Base-by-base conservation (phyloP, 1,284 basidiomycete genomes). In the Mycena sp. region DNA sequence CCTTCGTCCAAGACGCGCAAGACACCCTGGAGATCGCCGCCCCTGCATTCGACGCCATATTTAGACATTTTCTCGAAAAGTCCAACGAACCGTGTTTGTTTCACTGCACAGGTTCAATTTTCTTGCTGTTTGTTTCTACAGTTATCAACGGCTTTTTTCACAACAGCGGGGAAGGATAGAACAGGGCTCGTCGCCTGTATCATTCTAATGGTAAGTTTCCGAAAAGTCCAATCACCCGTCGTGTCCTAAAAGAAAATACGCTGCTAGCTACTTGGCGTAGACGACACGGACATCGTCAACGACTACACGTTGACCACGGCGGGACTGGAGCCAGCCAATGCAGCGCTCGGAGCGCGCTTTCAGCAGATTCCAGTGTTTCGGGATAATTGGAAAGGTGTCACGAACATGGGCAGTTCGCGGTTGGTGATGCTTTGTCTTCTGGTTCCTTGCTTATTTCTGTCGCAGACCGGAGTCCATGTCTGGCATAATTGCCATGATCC, bases 101-200 rank as follows among this genome's bases (percentile, higher is more conserved):
- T 10, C 80, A 83, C 65, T 83, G 81, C 65, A 82, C 81, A 26
- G 79, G 81, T 80, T 44, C 41, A 51, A 57, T 51, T 9, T 21
- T 16, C 23, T 7, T 16, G 17, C 21, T 26, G n/a, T 56, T 5
- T 28, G 25, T n/a, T 21, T 21, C 38, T 11, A 16, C 17, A 29
- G 21, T 3, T 7, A 6, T 10, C 5, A 6, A n/a, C 46, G 30
- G 12, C 60, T 43, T 23, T 38, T 37, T 60, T 64, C 28, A 32
- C 37, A 25, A 35, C 61, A 83, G 81, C 76, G 25, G 82, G 82
- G 6, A 83, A 83, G 65, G 82, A 83, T 63, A 68, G 81, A 41
- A 80, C 82, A 0, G 82, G 80, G 2, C 58, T 82, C 6, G 75
- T 81, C 56, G 72, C 76, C 11, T 78, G 78, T 7, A 58, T 79